Base-by-base conservation (phyloP, 176 grass and related monocot genomes). In the Aegilops longissima region DNA sequence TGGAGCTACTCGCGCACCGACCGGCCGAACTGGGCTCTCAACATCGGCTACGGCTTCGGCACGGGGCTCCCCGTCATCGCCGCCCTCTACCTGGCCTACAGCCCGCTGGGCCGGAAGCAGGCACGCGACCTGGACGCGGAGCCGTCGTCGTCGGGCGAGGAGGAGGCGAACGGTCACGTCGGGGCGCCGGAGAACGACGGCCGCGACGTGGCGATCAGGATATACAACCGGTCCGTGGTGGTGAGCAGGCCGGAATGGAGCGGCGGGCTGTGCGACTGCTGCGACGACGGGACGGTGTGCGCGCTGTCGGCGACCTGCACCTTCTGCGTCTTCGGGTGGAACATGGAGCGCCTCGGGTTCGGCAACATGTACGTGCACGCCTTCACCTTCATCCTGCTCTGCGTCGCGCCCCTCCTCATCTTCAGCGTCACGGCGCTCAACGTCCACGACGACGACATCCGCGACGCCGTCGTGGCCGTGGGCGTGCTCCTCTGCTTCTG, bases 311-410 rank as follows among this genome's bases (percentile, higher is more conserved):
- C 89, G 84, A 63, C 80, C 52, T 99, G 90, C 85, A 96, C 94
- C 0, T 89, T 94, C 85, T 99, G 97, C 59, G 92, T 99, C 7
- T 96, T 96, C 76, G 94, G 97, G 23, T 99, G 97, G 97, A 99
- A 96, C 85, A 90, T 96, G 90, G 97, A 99, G 88, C 86, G 97
- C 54, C 94, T 99, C 23, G 97, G 97, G n/a, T 88, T 99, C 81
- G 97, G 97, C 36, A 99, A 99, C 89, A 99, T 96, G 97, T 99
- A 96, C 78, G 94, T 99, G 68, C 97, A 99, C 81, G 85, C 95
- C 78, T 88, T 78, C 80, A 99, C 97, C 79, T 99, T 99, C 77
- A 36, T 78, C 14, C 77, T 99, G 2, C 91, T 99, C 24, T 84
- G 66, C 51, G 20, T 94, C 3, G 94, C 90, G 23, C 97, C 97